Base-by-base conservation (phyloP, 768 basidiomycete genomes). In the Tulasnella sp. region DNA sequence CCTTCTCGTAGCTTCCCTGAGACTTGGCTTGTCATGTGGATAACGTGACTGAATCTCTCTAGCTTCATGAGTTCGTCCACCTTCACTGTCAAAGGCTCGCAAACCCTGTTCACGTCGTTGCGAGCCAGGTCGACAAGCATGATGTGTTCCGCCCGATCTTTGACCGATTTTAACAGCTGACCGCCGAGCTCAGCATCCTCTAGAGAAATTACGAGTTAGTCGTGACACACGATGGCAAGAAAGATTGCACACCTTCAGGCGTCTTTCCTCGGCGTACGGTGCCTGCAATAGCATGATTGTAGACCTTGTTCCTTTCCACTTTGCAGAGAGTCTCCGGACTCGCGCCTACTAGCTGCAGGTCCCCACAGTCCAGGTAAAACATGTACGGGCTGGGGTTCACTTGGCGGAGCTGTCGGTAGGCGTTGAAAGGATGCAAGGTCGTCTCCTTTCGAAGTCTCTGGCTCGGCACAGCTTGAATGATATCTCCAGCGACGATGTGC, bases 341-440 rank as follows among this genome's bases (percentile, higher is more conserved):
- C 1, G 97, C 97, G 14, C 97, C 97, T n/a, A 99, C 96, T 42
- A 99, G 86, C 83, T 98, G 96, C 14, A 97, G 82, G 75, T 94
- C 94, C 6, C 93, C 93, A 79, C 95, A 97, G 80, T 99, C 93
- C 80, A 99, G 83, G 82, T 96, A 99, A 84, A 96, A 99, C 96
- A 97, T 98, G 84, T 99, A 99, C 19, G 97, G 97, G 74, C 94
- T 97, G 0, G 97, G 97, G 80, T 99, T 99, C 78, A 98, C 89
- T 80, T 96, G 91, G 67, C 97, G 91, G 67, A 99, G 87, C 74
- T 94, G 93, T 71, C 97, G 87, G 82, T 99, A 99, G 8, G 91
- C 95, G 84, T 99, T 99, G 87, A 99, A 99, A 1, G 97, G 97
- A 82, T 99, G 95, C 25, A 99, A 85, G 25, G 87, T 82, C 0